Conservation (phyloP, 2,329 filamentous ascomycete genomes). For the Hortaea werneckii region DNA sequence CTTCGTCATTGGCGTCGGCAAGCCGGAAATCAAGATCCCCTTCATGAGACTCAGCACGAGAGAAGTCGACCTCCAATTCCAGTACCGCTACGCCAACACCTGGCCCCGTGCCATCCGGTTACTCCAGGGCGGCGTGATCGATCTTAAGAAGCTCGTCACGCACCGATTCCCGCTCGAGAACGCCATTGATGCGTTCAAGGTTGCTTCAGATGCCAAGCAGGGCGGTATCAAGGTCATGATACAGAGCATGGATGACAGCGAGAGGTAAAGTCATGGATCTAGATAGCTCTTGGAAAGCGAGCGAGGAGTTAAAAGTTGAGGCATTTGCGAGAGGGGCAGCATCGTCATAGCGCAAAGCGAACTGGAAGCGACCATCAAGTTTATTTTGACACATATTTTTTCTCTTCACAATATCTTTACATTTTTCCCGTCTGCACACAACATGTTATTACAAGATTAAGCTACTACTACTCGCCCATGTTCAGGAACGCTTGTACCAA, state of each 20-base stretch:
- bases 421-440: too few relatives aligned
- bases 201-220: conserved; percentile 75
- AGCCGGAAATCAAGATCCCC: conserved; percentile 88
- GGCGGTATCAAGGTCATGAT: conserved; percentile 98
- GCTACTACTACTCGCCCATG: not conserved
- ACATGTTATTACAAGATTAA: too few relatives aligned
- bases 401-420: too few relatives aligned
- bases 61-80: conserved; percentile 91
- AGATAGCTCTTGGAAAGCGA: too few relatives aligned
- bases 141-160: conserved; percentile 73
- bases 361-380: not conserved
- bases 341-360: not conserved
- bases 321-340: not conserved
- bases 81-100: conserved; percentile 93
- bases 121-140: conserved; percentile 72
- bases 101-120: conserved; percentile 90
- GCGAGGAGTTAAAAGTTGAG: not conserved
- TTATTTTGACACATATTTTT: not conserved
- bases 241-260: conserved; percentile 48
- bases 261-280: conserved; percentile 8
- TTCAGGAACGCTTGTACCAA: conserved; percentile 4
- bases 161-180: conserved; percentile 81
- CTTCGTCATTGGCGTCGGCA: conserved; percentile 91
- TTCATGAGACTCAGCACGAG: conserved; percentile 88
- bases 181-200: conserved; percentile 80